phyloP scores from a whole-genome alignment of 495 filamentous ascomycete genomes.

The Neurospora cerealis region DNA sequence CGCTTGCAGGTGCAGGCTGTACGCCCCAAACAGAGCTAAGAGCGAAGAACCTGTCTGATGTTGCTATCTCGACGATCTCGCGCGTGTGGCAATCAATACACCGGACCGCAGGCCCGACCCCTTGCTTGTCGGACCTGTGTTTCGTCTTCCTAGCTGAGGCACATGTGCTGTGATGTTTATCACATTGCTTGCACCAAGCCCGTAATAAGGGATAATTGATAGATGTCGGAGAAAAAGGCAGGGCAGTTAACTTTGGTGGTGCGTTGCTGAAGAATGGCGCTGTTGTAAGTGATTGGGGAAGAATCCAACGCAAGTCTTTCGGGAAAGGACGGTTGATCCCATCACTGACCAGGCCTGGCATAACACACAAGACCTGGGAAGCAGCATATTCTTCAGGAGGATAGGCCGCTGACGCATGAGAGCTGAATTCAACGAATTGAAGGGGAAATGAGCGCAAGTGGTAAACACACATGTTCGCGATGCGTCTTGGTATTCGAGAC shows the following conservation, averaged over 20 bases:
- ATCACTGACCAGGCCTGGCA: too few relatives aligned
- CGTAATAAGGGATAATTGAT: not conserved
- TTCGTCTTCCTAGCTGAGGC: not conserved
- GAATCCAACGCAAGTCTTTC: not conserved
- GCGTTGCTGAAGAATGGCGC: not conserved
- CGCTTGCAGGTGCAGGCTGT: not conserved
- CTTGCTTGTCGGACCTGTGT: not conserved
- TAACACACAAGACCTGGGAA: too few relatives aligned
- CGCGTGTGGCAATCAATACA: not conserved
- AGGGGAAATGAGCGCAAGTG: too few relatives aligned
- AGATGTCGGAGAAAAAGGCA: not conserved
- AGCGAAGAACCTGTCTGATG: not conserved
- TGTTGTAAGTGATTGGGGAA: not conserved
- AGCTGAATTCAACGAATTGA: too few relatives aligned
- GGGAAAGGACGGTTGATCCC: too few relatives aligned
- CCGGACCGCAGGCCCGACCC: not conserved
- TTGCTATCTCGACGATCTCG: not conserved
- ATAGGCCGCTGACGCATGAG: too few relatives aligned
- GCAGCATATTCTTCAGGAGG: too few relatives aligned
- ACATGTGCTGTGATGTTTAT: not conserved
- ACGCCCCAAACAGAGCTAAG: not conserved
- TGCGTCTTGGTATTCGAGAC: too few relatives aligned
- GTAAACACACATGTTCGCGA: too few relatives aligned
- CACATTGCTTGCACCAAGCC: not conserved
- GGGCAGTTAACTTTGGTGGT: fast-evolving